Evolutionary conservation across 768 basidiomycete species (phyloP), one percentile per base, ranked within the genome.

Genomic region (Russula emetica): DNA sequence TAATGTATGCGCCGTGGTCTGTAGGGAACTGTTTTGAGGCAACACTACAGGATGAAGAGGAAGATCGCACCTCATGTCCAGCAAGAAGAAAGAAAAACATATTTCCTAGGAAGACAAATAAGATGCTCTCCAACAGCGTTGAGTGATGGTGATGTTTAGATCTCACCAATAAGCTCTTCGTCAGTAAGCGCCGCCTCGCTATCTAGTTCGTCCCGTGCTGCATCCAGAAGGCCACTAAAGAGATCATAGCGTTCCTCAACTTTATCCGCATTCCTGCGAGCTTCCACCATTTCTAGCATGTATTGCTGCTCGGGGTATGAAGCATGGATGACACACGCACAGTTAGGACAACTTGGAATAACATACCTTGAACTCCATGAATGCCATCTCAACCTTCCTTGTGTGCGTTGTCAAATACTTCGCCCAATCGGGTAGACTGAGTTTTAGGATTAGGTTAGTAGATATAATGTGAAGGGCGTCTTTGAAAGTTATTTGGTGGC

Each of bases 401-500:
- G 76, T 68, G 14, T 70, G 67, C 42, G 74, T 64, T 0, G 79
- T 79, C 38, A 78, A 54, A n/a, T 72, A 71, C 67, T 78, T 72
- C 3, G 74, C 74, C 75, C 77, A 77, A 3, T 72, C 69, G 0
- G 82, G 82, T 7, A 81, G 55, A 5, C 76, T 45, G 2, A 81
- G 52, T 55, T 77, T 78, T 45, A 76, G 14, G 49, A 76, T 63
- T 7, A 82, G 63, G 57, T 78, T 73, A 5, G 67, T 70, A 3
- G 81, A 74, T 13, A 80, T 75, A 13, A 73, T 71, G 55, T 79
- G 79, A 38, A 84, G 72, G 18, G 83, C 78, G 42, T 80, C 73
- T 64, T 79, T 80, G 73, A 82, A 83, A 18, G 79, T 73, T 69
- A 83, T 72, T 36, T 71, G 63, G 67, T 85, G 82, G 9, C 80